Base-by-base conservation (phyloP, 1,284 basidiomycete species). In the Sporisorium iseilematis-ciliati region DNA sequence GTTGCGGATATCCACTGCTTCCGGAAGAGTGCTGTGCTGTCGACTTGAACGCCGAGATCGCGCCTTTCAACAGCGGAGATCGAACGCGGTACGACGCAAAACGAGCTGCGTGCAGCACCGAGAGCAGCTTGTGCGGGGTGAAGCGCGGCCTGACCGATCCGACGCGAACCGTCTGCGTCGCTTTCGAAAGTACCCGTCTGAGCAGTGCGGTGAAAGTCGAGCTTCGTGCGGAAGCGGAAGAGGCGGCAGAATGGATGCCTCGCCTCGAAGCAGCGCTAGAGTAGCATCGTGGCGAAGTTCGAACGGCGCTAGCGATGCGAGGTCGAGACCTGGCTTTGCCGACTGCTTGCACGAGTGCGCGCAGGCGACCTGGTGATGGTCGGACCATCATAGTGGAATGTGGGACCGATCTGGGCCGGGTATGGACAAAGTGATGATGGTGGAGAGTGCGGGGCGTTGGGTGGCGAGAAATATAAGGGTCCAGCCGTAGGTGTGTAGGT, bases 41-140 rank as follows among this genome's bases (percentile, higher is more conserved):
- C n/a, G 43, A 48, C 7, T 49, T 50, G 49, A 72, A 72, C 0
- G 55, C 46, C 4, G 25, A 10, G 11, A 66, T 33, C 0, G 60
- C 64, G 3, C 69, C 69, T 7, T 41, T 45, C 5, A 73, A 56
- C n/a, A 66, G 45, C 16, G 45, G 23, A n/a, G 64, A 68, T 2
- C 49, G 57, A 0, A 67, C 29, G 5, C 23, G 33, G 50, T 41
- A 56, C 8, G 56, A 26, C 0, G 42, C n/a, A 12, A 35, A 2
- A 11, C 7, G 46, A 25, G 46, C 20, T 3, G 45, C 14, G 6
- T 54, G 50, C 20, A 57, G 12, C 7, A 40, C 43, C 2, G 29
- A 35, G 20, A 58, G 7, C 4, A 65, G n/a, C 12, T 6, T 26
- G 5, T 6, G 40, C 12, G 25, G 41, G 26, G 18, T 49, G 40